Conservation (phyloP, 352 stramenopile genomes). For the Phytophthora colocasiae region DNA sequence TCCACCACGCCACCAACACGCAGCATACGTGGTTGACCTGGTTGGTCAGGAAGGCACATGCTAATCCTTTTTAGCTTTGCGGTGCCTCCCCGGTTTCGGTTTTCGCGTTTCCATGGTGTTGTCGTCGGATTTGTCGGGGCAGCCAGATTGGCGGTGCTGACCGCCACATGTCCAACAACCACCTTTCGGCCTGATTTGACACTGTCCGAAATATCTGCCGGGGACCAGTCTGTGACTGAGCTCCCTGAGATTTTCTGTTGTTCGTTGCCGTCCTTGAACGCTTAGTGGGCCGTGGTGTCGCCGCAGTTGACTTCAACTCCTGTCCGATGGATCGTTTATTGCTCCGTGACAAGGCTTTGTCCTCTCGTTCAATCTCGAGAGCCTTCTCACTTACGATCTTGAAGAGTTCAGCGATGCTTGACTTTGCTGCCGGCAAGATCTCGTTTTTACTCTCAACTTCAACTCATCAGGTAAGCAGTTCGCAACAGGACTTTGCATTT, state of each 20-base stretch:
- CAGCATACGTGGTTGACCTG: background rate
- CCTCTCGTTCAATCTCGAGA: no score
- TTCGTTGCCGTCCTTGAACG: no score
- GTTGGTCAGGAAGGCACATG: conserved; percentile 7
- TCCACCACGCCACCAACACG: conserved; percentile 12
- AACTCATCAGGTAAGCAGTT: conserved; percentile 11
- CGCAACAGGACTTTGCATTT: conserved; percentile 13
- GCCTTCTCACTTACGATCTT: no score
- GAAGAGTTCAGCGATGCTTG: no score
- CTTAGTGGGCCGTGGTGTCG: no score
- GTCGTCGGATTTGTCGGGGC: background rate
- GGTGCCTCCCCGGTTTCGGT: conserved; percentile 13
- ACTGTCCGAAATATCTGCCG: conserved; percentile 20
- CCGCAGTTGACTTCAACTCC: no score
- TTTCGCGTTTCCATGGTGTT: background rate
- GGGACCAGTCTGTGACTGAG: background rate
- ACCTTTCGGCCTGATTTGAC: conserved; percentile 11
- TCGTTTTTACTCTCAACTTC: conserved; percentile 17
- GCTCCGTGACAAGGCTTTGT: no score
- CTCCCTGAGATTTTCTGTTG: background rate
- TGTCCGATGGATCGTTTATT: no score
- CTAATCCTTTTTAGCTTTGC: conserved; percentile 21
- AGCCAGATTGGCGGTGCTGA: conserved; percentile 15
- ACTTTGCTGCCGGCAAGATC: no score
- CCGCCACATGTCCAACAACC: conserved; percentile 27